Conservation (phyloP, 495 filamentous ascomycete species). For the Hypoxylon trugodes region DNA sequence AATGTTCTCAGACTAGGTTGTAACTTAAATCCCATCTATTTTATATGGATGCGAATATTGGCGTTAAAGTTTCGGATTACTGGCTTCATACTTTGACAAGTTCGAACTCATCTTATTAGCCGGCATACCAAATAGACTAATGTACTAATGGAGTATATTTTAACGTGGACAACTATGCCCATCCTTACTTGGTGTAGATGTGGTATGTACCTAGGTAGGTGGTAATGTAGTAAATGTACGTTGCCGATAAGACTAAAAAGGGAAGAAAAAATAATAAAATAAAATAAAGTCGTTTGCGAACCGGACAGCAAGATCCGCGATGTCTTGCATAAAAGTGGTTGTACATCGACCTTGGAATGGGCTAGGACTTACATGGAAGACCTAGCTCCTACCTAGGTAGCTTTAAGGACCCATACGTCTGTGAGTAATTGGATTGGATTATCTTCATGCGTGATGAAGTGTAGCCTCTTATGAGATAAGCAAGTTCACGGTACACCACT, state of each 20-base stretch:
- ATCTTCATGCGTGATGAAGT: slow-evolving; percentile 53
- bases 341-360: slow-evolving; percentile 29
- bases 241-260: slow-evolving; percentile 2
- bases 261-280: background rate
- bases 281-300: slow-evolving; percentile 8
- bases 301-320: slow-evolving; percentile 27
- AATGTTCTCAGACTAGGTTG: background rate
- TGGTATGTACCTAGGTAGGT: background rate
- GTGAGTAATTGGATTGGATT: slow-evolving; percentile 36
- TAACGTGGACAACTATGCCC: too few species aligned
- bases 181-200: too few species aligned
- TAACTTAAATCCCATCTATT: background rate
- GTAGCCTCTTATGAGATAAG: slow-evolving; percentile 32
- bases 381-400: slow-evolving; percentile 5
- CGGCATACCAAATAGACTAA: too few species aligned
- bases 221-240: background rate
- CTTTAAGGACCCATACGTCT: slow-evolving; percentile 25
- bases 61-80: background rate
- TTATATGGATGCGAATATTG: background rate
- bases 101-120: too few species aligned
- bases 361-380: slow-evolving; percentile 20
- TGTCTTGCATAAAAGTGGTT: slow-evolving; percentile 39
- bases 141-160: background rate
- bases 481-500: slow-evolving; percentile 12
- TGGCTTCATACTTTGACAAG: background rate